Percentiles rank a stretch among this genome's conserved stretches.
phyloP scores from a whole-genome alignment of 257 asterid genomes.

The Voacanga thouarsii region DNA sequence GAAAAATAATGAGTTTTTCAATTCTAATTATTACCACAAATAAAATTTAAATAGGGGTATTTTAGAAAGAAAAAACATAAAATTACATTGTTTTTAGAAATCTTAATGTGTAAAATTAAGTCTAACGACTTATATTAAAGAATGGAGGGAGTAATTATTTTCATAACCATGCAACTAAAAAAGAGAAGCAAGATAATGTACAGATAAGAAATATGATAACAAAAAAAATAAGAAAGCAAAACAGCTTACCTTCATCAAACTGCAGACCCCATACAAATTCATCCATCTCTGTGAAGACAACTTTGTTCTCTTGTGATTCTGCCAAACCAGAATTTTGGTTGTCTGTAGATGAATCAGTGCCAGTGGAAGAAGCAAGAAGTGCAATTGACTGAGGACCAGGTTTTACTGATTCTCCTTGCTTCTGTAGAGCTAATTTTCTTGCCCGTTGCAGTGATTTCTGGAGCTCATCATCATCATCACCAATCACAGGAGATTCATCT shows the following conservation, averaged over 20 bases:
- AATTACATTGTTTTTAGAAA: no score
- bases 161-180: background rate
- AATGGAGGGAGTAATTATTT: no score
- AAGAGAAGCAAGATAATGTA: slow-evolving; percentile 4
- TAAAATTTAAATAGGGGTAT: no score
- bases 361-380: slow-evolving; percentile 47
- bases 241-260: slow-evolving; percentile 72
- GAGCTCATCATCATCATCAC: slow-evolving; percentile 92
- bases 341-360: slow-evolving; percentile 34
- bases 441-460: slow-evolving; percentile 84
- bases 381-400: slow-evolving; percentile 48
- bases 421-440: slow-evolving; percentile 71
- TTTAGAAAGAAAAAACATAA: no score
- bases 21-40: no score
- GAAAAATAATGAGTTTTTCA: no score
- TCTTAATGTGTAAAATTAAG: no score
- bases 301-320: slow-evolving; percentile 70
- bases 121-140: no score
- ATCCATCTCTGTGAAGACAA: slow-evolving; percentile 96
- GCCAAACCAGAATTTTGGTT: slow-evolving; percentile 41
- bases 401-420: slow-evolving; percentile 50
- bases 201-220: background rate
- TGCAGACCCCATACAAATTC: slow-evolving; percentile 97
- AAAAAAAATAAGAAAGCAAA: background rate
- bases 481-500: slow-evolving; percentile 59